Percentiles rank a stretch among this genome's conserved stretches.
phyloP scores from a whole-genome alignment of 2,329 filamentous ascomycete genomes.

The Graphilbum sp. region DNA sequence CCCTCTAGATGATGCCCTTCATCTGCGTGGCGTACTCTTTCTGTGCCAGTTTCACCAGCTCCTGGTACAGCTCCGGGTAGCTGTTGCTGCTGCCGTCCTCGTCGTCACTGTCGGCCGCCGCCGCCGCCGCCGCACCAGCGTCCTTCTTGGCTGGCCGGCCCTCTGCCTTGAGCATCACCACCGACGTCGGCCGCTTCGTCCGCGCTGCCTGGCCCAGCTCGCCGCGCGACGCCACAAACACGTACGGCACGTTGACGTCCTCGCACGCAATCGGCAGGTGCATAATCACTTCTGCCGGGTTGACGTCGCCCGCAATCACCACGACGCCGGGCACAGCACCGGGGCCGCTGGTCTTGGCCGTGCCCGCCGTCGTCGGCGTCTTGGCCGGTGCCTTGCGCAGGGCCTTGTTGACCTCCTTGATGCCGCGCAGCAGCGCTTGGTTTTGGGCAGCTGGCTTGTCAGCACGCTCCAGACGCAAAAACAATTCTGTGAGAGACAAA shows the following conservation, averaged over 20 bases:
- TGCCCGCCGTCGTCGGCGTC: constrained; percentile 36
- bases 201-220: constrained; percentile 86
- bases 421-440: constrained; percentile 90
- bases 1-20: constrained; percentile 13
- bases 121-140: constrained; percentile 20
- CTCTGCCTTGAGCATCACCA: constrained; percentile 58
- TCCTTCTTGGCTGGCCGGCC: constrained; percentile 33
- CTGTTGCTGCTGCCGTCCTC: constrained; percentile 39
- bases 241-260: constrained; percentile 92
- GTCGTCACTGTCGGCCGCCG: constrained; percentile 17
- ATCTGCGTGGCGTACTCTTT: constrained; percentile 46
- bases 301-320: constrained; percentile 92
- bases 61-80: constrained; percentile 47
- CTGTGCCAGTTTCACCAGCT: constrained; percentile 48
- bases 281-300: constrained; percentile 94
- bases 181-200: constrained; percentile 91
- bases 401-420: constrained; percentile 97
- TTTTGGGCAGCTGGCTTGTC: constrained; percentile 63
- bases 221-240: constrained; percentile 83
- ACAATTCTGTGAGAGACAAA: neutral
- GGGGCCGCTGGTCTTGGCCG: constrained; percentile 19
- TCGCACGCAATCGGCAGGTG: constrained; percentile 97
- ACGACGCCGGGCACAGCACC: constrained; percentile 52
- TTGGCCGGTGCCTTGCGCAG: constrained; percentile 77
- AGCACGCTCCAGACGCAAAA: neutral